phyloP scores from a whole-genome alignment of 2,329 filamentous ascomycete species.

The Bipolaris bicolor region DNA sequence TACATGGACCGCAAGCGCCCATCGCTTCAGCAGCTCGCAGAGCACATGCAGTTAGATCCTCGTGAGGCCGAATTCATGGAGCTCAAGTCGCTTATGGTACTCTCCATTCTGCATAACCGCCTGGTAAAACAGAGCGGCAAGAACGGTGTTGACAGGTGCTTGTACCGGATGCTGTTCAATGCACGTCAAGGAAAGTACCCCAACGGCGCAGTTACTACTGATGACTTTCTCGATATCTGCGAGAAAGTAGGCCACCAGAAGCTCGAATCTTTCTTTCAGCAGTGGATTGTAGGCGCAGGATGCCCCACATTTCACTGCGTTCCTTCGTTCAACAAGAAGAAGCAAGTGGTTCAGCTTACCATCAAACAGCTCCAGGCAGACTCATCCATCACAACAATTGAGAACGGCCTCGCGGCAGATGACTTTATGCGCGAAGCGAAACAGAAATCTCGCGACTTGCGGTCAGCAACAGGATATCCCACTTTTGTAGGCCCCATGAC shows the following conservation, averaged over 20 bases:
- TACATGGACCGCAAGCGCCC: conserved; percentile 82
- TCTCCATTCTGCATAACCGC: conserved; percentile 92
- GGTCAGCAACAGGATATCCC: conserved; percentile 72
- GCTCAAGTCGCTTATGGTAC: conserved; percentile 85
- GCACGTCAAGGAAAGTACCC: conserved; percentile 80
- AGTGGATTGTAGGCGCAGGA: conserved; percentile 89
- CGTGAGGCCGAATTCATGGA: conserved; percentile 91
- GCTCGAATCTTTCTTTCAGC: conserved; percentile 88
- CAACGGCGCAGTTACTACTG: conserved; percentile 72
- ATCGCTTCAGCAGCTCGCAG: conserved; percentile 80
- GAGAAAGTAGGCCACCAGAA: conserved; percentile 88
- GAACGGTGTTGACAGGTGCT: conserved; percentile 80
- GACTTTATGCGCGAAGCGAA: conserved; percentile 86
- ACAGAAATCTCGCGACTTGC: conserved; percentile 74
- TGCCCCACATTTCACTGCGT: conserved; percentile 87
- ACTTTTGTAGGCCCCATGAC: conserved; percentile 97
- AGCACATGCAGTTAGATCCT: conserved; percentile 76
- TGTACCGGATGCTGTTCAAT: conserved; percentile 84
- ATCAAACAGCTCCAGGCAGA: conserved; percentile 68
- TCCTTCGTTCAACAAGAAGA: conserved; percentile 97
- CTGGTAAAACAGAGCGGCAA: conserved; percentile 87
- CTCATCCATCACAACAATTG: conserved; percentile 34
- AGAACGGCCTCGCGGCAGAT: conserved; percentile 64
- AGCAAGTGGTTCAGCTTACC: conserved; percentile 89
- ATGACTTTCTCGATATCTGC: conserved; percentile 79